These are phyloP conservation scores for Pseudocohnilembus persalinus DNA, from an alignment of 169 alveolate species.

Conservation along the genomic window DNA sequence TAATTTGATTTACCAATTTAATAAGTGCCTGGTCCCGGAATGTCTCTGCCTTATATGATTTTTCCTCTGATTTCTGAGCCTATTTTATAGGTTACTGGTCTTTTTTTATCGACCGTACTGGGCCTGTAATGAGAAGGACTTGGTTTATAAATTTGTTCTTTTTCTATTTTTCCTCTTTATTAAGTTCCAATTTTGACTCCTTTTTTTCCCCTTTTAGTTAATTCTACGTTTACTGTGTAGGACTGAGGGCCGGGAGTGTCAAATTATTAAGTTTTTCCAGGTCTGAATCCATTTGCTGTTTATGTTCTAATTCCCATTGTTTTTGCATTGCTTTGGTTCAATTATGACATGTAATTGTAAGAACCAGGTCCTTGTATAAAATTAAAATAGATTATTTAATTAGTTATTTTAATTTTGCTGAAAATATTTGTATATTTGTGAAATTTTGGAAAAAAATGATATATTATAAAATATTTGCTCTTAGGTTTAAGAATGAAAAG, in stretches of 20 bases:
- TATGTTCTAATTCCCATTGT: not conserved
- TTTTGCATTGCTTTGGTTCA: too few relatives aligned
- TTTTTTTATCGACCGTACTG: not conserved
- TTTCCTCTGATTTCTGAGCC: not conserved
- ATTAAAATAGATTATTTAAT: too few relatives aligned
- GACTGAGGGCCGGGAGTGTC: not conserved
- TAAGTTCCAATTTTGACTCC: not conserved
- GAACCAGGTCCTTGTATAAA: not conserved
- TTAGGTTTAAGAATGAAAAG: too few relatives aligned
- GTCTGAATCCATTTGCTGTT: not conserved
- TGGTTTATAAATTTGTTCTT: not conserved
- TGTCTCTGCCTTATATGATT: not conserved
- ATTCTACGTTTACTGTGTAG: not conserved
- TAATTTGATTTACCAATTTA: not conserved
- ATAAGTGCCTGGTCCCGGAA: not conserved
- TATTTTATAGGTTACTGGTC: not conserved
- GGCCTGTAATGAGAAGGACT: not conserved
- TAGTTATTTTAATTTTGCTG: too few relatives aligned
- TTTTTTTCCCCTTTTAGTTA: not conserved
- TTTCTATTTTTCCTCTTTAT: not conserved
- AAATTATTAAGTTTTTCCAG: too few relatives aligned
- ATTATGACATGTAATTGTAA: not conserved
- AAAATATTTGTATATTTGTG: too few relatives aligned
- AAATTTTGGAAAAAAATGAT: too few relatives aligned
- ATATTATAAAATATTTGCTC: too few relatives aligned